Percentiles rank a stretch among this genome's conserved stretches.
These are phyloP conservation scores for Westerdykella ornata DNA, from an alignment of 2,329 filamentous ascomycete genomes.

Conservation along the genomic window DNA sequence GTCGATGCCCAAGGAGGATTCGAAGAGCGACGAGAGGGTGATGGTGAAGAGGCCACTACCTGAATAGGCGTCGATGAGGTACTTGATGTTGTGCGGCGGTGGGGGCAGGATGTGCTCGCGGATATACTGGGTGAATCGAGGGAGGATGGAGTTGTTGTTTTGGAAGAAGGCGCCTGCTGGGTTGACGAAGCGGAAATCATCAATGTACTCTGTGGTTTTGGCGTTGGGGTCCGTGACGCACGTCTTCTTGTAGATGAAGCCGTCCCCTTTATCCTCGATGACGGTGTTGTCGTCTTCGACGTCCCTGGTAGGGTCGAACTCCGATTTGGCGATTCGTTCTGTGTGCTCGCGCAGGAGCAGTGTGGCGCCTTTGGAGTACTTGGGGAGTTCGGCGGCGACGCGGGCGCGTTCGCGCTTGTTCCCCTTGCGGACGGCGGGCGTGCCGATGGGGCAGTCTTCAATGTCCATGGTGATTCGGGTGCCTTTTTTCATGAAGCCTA, in stretches of 20 bases:
- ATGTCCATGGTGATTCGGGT: conserved; percentile 77
- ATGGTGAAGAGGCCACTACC: conserved; percentile 97
- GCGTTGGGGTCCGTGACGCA: conserved; percentile 84
- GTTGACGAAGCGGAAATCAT: conserved; percentile 77
- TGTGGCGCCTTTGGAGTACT: conserved; percentile 77
- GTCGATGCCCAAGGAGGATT: conserved; percentile 79
- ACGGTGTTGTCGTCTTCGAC: conserved; percentile 38
- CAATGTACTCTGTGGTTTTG: conserved; percentile 80
- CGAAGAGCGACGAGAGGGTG: conserved; percentile 76
- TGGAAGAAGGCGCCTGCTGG: conserved; percentile 95
- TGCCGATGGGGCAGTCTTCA: conserved; percentile 94
- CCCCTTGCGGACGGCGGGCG: conserved; percentile 72
- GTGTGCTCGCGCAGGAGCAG: conserved; percentile 85
- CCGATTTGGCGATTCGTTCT: conserved; percentile 51
- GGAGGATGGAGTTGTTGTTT: conserved; percentile 98
- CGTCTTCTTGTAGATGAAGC: conserved; percentile 69
- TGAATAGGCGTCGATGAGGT: conserved; percentile 96
- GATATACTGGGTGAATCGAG: conserved; percentile 79
- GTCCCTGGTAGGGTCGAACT: conserved; percentile 17
- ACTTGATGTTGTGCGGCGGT: conserved; percentile 52
- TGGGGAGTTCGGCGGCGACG: conserved; percentile 61
- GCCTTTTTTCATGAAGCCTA: conserved; percentile 90
- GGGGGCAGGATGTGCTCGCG: conserved; percentile 65
- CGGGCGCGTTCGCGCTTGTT: conserved; percentile 72
- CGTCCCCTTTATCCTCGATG: conserved; percentile 48